Evolutionary conservation across 2,329 filamentous ascomycete species (phyloP).

Genomic region (Microsporum canis): DNA sequence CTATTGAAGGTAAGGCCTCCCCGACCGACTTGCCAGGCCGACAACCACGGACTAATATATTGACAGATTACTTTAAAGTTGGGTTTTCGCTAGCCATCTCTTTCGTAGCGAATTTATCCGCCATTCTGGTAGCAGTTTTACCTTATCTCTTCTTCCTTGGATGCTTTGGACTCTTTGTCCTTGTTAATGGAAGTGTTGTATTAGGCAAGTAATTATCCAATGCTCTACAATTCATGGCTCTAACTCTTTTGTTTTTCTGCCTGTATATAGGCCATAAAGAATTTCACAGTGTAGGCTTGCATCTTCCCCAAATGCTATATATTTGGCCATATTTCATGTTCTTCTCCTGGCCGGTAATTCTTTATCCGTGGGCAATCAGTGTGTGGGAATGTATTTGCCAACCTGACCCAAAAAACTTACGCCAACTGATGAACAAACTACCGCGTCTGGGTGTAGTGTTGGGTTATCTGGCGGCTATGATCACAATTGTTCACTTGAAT

Average conservation of each 20-base stretch:
- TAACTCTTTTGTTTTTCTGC: conserved; percentile 18
- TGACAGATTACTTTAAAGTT: conserved; percentile 38
- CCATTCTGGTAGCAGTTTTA: conserved; percentile 30
- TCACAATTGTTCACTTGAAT: conserved; percentile 58
- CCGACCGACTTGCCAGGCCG: neutral
- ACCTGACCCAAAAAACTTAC: neutral
- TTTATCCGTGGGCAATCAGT: conserved; percentile 42
- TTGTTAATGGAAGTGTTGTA: conserved; percentile 85
- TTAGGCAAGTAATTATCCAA: conserved; percentile 48
- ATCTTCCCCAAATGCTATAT: conserved; percentile 87
- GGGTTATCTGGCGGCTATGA: conserved; percentile 32
- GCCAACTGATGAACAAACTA: conserved; percentile 17
- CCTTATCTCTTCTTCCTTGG: conserved; percentile 52
- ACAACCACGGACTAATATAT: neutral
- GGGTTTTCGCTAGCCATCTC: conserved; percentile 54
- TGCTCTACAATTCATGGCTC: neutral
- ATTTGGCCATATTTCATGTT: conserved; percentile 84
- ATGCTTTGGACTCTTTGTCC: conserved; percentile 62
- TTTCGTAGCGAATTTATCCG: conserved; percentile 34
- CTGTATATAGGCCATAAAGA: conserved; percentile 65
- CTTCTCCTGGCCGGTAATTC: conserved; percentile 71
- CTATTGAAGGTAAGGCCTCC: conserved; percentile 35
- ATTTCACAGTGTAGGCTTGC: conserved; percentile 81
- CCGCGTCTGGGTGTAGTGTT: conserved; percentile 31
- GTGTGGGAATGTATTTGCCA: conserved; percentile 12